Evolutionary conservation across 2,329 filamentous ascomycete species (phyloP).

Genomic region (Calonectria naviculata): DNA sequence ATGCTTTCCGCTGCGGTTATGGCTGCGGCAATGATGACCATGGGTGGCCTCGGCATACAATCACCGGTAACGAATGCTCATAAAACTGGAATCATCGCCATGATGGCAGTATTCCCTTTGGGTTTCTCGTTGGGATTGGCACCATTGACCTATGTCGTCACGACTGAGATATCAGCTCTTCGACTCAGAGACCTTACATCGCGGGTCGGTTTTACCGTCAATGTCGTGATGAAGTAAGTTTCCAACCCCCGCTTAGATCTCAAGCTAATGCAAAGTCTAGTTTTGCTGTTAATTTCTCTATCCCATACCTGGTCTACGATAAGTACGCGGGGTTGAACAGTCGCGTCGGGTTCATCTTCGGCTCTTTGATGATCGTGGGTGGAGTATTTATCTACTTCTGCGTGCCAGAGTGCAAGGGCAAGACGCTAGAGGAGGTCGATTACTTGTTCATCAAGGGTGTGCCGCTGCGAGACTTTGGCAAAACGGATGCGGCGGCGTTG

Average conservation of each 20-base stretch:
- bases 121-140: slow-evolving; percentile 26
- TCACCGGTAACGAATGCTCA: slow-evolving; percentile 9
- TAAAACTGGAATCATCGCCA: slow-evolving; percentile 37
- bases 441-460: slow-evolving; percentile 32
- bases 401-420: slow-evolving; percentile 32
- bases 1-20: slow-evolving; percentile 6
- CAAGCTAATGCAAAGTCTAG: not conserved
- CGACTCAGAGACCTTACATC: slow-evolving; percentile 9
- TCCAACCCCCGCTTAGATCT: rapidly evolving
- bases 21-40: slow-evolving; percentile 31
- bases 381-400: slow-evolving; percentile 30
- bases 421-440: slow-evolving; percentile 32
- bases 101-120: slow-evolving; percentile 37
- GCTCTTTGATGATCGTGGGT: slow-evolving; percentile 1
- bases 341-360: slow-evolving; percentile 36
- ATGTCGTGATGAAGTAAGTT: slow-evolving; percentile 16
- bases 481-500: slow-evolving; percentile 22
- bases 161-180: slow-evolving; percentile 30
- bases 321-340: slow-evolving; percentile 32
- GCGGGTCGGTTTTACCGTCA: not conserved
- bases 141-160: slow-evolving; percentile 30
- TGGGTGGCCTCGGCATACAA: slow-evolving; percentile 38
- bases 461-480: slow-evolving; percentile 29
- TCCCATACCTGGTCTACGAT: slow-evolving; percentile 33
- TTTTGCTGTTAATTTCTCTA: slow-evolving; percentile 33